phyloP scores from a whole-genome alignment of 768 basidiomycete genomes.

The Neoboletus brunneissimus region DNA sequence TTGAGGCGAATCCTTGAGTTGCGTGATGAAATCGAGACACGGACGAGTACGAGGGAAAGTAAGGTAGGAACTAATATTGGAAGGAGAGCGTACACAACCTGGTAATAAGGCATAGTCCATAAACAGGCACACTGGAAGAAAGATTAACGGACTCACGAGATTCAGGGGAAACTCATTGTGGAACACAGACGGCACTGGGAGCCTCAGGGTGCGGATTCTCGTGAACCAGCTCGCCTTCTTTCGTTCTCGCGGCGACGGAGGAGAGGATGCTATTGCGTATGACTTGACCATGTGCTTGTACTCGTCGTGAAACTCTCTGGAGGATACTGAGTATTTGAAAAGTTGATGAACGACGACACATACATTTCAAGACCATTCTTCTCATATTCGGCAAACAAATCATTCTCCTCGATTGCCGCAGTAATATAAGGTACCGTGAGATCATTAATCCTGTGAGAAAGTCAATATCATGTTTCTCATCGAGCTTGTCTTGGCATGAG shows the following conservation, averaged over 20 bases:
- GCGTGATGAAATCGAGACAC: constrained; percentile 55
- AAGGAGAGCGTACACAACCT: constrained; percentile 54
- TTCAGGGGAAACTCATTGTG: constrained; percentile 68
- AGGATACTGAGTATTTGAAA: constrained; percentile 4
- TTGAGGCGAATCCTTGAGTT: constrained; percentile 64
- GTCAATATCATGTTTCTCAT: neutral
- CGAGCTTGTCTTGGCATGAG: neutral
- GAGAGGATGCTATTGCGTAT: constrained; percentile 44
- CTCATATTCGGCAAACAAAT: constrained; percentile 59
- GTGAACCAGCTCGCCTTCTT: constrained; percentile 42
- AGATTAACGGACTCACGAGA: constrained; percentile 44
- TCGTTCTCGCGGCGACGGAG: constrained; percentile 45
- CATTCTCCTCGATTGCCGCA: constrained; percentile 64
- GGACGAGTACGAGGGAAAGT: constrained; percentile 51
- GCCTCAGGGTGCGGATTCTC: constrained; percentile 36
- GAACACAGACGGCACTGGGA: constrained; percentile 56
- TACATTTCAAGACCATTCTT: constrained; percentile 64
- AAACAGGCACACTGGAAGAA: neutral
- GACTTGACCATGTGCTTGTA: constrained; percentile 57
- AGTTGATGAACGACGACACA: constrained; percentile 17
- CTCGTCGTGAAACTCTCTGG: constrained; percentile 54
- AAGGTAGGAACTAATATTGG: constrained; percentile 66
- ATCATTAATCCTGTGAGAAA: constrained; percentile 57
- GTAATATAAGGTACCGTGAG: constrained; percentile 81
- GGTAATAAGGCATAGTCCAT: constrained; percentile 2